Evolutionary conservation across 768 basidiomycete species (phyloP), one percentile per base, ranked within the genome.

Genomic region (Lentinula detonsa): DNA sequence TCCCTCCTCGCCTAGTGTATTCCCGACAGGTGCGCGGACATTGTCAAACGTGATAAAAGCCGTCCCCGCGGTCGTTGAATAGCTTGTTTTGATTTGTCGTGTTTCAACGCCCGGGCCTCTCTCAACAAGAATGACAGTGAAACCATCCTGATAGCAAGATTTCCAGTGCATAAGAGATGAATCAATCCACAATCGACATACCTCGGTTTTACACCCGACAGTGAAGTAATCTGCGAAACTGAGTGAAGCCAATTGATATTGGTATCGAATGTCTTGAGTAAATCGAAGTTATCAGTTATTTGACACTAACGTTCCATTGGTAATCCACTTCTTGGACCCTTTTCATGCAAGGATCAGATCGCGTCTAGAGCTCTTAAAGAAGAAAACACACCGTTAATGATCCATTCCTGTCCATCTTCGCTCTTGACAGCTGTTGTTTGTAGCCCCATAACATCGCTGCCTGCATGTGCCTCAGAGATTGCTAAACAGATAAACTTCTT

Each of bases 381-480:
- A 56, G 60, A 39, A 37, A 50, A 74, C 75, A 75, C 75, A 68
- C 83, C 93, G 63, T 88, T 91, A 65, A 95, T 85, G 42, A 89
- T 86, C 85, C 86, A 93, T 67, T 84, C 73, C 71, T 87, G 88
- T 45, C 90, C 92, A 68, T 95, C 93, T 59, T 85, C 83, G 6
- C 84, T 87, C 74, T 90, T 90, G 59, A 72, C 82, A 0, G 93
- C 95, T 3, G 81, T 82, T 2, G 91, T 92, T 65, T 78, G 79
- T 64, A 95, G 69, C 28, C 92, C 90, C 55, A 79, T 70, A 15
- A 95, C 93, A 65, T 96, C 93, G 64, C 85, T 87, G 57, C 90
- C 93, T 2, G 92, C 93, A 62, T 89, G 91, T 0, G 93, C 92
- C 72, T 97, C 94, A 37, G 89, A 88, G 62, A 95, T 91, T 43